Evolutionary conservation across 2,329 filamentous ascomycete species (phyloP).

Genomic region (Fusarium praegraminearum): DNA sequence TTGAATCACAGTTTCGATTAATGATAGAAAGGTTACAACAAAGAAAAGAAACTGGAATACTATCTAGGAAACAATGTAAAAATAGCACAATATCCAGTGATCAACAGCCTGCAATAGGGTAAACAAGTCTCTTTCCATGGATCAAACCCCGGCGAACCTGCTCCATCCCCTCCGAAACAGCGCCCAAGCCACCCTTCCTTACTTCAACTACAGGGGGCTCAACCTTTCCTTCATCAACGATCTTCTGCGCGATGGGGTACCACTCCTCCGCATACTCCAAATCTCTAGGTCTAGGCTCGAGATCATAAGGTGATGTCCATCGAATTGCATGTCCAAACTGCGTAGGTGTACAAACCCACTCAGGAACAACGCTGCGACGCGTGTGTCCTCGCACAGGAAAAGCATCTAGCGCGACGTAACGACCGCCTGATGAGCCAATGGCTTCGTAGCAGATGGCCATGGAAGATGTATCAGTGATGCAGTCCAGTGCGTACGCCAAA

Average conservation of each 20-base stretch:
- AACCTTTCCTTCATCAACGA: background rate
- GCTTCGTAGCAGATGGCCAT: conserved; percentile 3
- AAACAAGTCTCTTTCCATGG: background rate
- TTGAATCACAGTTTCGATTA: background rate
- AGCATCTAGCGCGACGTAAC: conserved; percentile 3
- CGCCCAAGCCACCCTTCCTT: background rate
- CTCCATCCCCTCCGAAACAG: background rate
- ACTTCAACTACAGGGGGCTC: background rate
- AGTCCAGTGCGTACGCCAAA: background rate
- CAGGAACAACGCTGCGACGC: conserved; percentile 1
- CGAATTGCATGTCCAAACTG: conserved; percentile 4
- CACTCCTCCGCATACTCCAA: background rate
- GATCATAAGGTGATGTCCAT: conserved; percentile 1
- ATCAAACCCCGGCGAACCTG: background rate
- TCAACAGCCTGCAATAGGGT: background rate
- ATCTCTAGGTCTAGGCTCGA: background rate
- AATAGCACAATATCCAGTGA: background rate
- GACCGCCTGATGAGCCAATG: background rate
- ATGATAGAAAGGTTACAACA: background rate
- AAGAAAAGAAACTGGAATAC: background rate
- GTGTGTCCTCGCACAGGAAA: conserved; percentile 3
- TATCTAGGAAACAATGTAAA: background rate
- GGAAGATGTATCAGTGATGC: background rate
- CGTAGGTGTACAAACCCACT: conserved; percentile 2
- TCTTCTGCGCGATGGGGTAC: background rate